Evolutionary conservation across 257 asterid species (phyloP), one percentile per base, ranked within the genome.

Genomic region (Haberlea rhodopensis): DNA sequence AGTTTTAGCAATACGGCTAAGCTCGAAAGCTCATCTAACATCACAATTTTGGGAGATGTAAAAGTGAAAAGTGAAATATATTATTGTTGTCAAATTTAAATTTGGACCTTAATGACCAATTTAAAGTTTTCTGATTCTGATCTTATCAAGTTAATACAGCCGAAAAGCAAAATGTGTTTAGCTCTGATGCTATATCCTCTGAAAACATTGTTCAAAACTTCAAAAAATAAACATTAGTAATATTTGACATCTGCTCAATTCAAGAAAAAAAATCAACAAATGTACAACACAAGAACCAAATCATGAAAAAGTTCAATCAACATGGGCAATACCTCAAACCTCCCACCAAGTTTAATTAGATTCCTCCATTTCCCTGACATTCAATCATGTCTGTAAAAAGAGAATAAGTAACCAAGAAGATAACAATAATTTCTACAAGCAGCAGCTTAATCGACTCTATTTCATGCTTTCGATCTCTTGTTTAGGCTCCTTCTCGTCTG

Each of bases 391-490:
- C 3, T 37, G 46, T 37, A 37, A 32, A 32, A 9, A 2, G 46
- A 67, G 63, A 62, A 40, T 3, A 57, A 13, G 18, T 46, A 51
- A 57, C 11, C 49, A 66, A 66, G 29, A 48, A 45, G 53, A 43
- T 28, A 34, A 2, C 34, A 53, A 18, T 23, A 46, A 66, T 53
- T 53, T 53, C 16, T 66, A 71, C 76, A 63, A 4, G 40, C 43
- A 13, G 24, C 21, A 13, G 9, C 53, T 16, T 40, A 46, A 45
- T 6, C 28, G 13, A 48, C 25, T 48, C 56, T 18, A 48, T 80
- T 67, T 60, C 60, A 78, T 86, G 56, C 76, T 81, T 66, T 80
- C 91, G 27, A 87, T 87, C 75, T 85, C 95, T 64, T 79, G 79
- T 25, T 74, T 78, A 8, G 55, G 29, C 63, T 77, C 86, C 74